These are phyloP conservation scores for Penicillium sp. DNA, from an alignment of 2,329 filamentous ascomycete genomes.

Conservation along the genomic window DNA sequence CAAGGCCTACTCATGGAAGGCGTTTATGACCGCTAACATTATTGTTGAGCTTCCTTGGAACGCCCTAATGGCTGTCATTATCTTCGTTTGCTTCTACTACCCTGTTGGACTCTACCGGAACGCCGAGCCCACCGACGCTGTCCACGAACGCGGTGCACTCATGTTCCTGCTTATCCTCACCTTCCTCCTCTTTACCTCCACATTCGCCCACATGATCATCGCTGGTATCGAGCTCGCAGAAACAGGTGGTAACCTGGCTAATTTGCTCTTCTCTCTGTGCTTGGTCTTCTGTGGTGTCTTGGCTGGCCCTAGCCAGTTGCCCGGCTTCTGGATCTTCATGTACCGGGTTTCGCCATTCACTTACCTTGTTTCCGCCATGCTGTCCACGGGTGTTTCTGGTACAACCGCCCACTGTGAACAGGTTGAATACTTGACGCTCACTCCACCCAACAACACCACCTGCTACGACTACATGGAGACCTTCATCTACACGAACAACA, in stretches of 20 bases:
- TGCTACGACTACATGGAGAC: conserved; percentile 58
- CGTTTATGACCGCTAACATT: conserved; percentile 73
- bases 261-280: conserved; percentile 63
- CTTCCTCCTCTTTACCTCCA: conserved; percentile 73
- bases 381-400: conserved; percentile 45
- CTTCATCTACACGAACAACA: conserved; percentile 39
- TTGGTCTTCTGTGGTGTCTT: conserved; percentile 62
- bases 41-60: conserved; percentile 73
- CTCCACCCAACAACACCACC: conserved; percentile 63
- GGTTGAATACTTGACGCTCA: conserved; percentile 38
- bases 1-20: conserved; percentile 77
- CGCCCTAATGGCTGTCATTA: conserved; percentile 65
- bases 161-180: conserved; percentile 69
- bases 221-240: conserved; percentile 71
- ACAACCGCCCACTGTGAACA: conserved; percentile 35
- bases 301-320: conserved; percentile 62
- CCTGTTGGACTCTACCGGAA: conserved; percentile 57
- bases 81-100: conserved; percentile 72
- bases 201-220: conserved; percentile 76
- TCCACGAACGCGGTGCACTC: conserved; percentile 63
- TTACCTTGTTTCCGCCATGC: conserved; percentile 58
- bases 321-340: conserved; percentile 81
- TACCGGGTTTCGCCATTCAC: conserved; percentile 71
- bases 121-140: conserved; percentile 42
- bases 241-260: conserved; percentile 68